phyloP scores from a whole-genome alignment of 345 rosid genomes.

The Ailanthus altissimus region DNA sequence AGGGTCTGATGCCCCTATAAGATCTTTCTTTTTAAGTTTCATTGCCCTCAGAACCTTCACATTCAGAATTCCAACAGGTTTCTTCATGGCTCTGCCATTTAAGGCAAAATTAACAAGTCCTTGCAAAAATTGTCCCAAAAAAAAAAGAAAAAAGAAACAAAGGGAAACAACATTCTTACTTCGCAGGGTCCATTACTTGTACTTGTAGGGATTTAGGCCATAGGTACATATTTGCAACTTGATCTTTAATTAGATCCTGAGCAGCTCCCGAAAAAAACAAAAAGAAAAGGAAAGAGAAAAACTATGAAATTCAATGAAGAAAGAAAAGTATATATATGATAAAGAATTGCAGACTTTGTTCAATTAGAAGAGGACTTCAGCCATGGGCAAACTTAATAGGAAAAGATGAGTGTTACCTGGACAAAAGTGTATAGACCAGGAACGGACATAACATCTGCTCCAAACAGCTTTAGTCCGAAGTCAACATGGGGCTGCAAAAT shows the following conservation, averaged over 20 bases:
- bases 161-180: slow-evolving; percentile 38
- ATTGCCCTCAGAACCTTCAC: slow-evolving; percentile 72
- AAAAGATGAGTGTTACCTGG: slow-evolving; percentile 49
- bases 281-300: background rate
- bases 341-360: too few relatives aligned
- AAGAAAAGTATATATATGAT: background rate
- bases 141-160: too few relatives aligned
- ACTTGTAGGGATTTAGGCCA: slow-evolving; percentile 95
- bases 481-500: slow-evolving; percentile 86
- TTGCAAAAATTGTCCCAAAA: slow-evolving; percentile 11
- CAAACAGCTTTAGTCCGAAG: slow-evolving; percentile 86
- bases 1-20: slow-evolving; percentile 89
- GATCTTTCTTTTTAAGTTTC: slow-evolving; percentile 84
- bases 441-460: slow-evolving; percentile 92
- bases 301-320: background rate
- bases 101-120: background rate
- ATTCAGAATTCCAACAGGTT: slow-evolving; percentile 77
- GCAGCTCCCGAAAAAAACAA: background rate
- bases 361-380: background rate
- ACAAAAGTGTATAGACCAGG: slow-evolving; percentile 85
- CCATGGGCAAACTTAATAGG: background rate
- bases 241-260: slow-evolving; percentile 92
- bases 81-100: slow-evolving; percentile 60
- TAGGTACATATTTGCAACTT: slow-evolving; percentile 89
- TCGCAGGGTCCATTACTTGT: slow-evolving; percentile 73